Conservation (phyloP, 2,329 filamentous ascomycete genomes). For the Teratosphaeria viscida region DNA sequence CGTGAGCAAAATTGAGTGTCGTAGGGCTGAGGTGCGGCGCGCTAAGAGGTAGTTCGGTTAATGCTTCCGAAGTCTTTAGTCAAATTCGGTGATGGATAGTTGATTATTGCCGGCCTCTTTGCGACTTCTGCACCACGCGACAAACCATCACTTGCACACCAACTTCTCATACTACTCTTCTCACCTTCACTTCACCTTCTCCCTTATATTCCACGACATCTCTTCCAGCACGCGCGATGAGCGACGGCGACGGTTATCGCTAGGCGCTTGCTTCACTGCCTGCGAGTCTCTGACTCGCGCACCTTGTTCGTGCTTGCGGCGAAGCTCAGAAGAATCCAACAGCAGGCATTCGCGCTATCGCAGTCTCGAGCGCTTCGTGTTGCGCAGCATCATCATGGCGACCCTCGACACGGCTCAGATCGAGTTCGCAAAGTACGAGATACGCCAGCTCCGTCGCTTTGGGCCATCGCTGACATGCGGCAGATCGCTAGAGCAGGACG, state of each 20-base stretch:
- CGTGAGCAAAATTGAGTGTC: not conserved
- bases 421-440: conserved; percentile 19
- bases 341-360: not conserved
- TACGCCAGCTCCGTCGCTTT: not conserved
- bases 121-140: not conserved
- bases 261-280: not conserved
- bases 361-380: not conserved
- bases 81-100: not conserved
- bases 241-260: not conserved
- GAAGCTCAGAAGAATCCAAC: not conserved
- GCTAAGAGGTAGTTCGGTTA: not conserved
- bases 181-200: not conserved
- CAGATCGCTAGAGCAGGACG: conserved; percentile 65
- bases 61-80: not conserved
- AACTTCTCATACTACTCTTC: not conserved
- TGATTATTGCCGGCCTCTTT: not conserved
- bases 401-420: conserved; percentile 9
- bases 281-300: not conserved
- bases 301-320: not conserved
- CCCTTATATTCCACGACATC: not conserved
- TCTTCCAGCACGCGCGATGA: not conserved
- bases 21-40: not conserved
- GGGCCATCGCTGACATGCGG: conserved; percentile 4
- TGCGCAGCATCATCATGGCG: conserved; percentile 4
- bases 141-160: not conserved